These are phyloP conservation scores for Talaromyces proteolyticus DNA, from an alignment of 495 filamentous ascomycete genomes.

Conservation along the genomic window DNA sequence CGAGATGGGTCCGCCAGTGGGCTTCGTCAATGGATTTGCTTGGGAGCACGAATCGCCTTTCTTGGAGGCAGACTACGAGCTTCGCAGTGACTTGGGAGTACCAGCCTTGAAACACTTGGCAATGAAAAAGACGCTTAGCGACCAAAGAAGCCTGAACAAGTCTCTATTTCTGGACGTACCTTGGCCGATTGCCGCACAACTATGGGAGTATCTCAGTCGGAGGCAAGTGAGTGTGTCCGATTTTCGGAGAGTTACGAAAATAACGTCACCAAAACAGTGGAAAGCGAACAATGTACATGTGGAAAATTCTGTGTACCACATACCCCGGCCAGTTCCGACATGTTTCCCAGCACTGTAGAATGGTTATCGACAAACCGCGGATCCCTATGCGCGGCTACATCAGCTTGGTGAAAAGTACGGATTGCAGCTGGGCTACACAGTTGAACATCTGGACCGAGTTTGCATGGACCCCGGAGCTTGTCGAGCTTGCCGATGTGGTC, in stretches of 20 bases:
- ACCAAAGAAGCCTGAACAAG: constrained; percentile 24
- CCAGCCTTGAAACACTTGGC: constrained; percentile 26
- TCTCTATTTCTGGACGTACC: constrained; percentile 25
- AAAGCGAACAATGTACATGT: constrained; percentile 33
- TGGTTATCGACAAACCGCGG: constrained; percentile 16
- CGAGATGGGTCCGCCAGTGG: background rate
- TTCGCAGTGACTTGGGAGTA: constrained; percentile 16
- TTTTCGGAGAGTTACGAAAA: background rate
- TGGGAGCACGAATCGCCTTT: constrained; percentile 36
- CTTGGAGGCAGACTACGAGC: constrained; percentile 18
- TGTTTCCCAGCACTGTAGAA: constrained; percentile 14
- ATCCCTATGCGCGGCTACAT: constrained; percentile 26
- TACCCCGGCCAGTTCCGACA: constrained; percentile 27
- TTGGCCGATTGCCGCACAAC: constrained; percentile 28
- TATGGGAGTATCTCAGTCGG: constrained; percentile 31
- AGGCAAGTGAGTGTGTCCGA: constrained; percentile 13
- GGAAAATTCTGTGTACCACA: constrained; percentile 31
- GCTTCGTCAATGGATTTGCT: constrained; percentile 14
- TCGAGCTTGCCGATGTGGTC: constrained; percentile 23
- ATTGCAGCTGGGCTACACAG: constrained; percentile 21
- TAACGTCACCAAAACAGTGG: constrained; percentile 15
- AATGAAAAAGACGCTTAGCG: constrained; percentile 20
- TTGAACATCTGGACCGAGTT: constrained; percentile 21
- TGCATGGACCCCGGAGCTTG: constrained; percentile 24
- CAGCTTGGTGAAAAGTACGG: constrained; percentile 21